Evolutionary conservation across 495 filamentous ascomycete genomes (phyloP), one percentile per base, ranked within the genome.

Genomic region (Chaetomium fimeti): DNA sequence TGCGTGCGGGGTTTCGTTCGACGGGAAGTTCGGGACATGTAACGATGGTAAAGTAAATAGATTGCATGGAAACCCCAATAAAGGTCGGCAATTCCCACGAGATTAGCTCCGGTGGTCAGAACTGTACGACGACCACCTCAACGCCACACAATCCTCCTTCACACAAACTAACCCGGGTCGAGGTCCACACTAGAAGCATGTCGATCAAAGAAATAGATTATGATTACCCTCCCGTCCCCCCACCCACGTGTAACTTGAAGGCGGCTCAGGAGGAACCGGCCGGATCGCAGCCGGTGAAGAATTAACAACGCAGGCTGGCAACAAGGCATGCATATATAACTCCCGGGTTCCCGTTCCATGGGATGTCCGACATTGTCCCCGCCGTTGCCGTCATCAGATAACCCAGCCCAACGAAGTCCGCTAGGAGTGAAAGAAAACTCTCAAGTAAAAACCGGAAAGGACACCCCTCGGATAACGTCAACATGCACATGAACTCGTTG

Each of bases 401-500:
- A 9, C 32, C 32, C 13, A 43, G 40, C 16, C 40, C 40, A 43
- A 18, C 40, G 16, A 43, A 18, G 40, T 43, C 40, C 40, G 16
- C 40, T 16, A 18, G 9, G 38, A 43, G 16, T 43, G 4, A 13
- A 43, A 18, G 40, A 16, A 43, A 43, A 11, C 9, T 11, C 15
- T 18, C 1, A 43, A 43, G 13, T 3, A 52, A 52, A 16, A 6
- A 27, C 12, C 11, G 48, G 8, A 52, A 9, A 32, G 15, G 27
- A 32, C 3, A 9, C 6, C 25, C 13, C 4, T 27, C 20, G 3
- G 8, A 12, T 7, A 5, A 52, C 22, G 20, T 18, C 20, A 57
- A 38, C 20, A 57, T 57, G 55, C 55, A 43, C 11, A 32, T 57
- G 27, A 57, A 57, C 2, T 57, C 55, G 7, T 22, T 57, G 9